These are phyloP conservation scores for Parastagonospora nodorum DNA, from an alignment of 2,329 filamentous ascomycete species.

Conservation along the genomic window DNA sequence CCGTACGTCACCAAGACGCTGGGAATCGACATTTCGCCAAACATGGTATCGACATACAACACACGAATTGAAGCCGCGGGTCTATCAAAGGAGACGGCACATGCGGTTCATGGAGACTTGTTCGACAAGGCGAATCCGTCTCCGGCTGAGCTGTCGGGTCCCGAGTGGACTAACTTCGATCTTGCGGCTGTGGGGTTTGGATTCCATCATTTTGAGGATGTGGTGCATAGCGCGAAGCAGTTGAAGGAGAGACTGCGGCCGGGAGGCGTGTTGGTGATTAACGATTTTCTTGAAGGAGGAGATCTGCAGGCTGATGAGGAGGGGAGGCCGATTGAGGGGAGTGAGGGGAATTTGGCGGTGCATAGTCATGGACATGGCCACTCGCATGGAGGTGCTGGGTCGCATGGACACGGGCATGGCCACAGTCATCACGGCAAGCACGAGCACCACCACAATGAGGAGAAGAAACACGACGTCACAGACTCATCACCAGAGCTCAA, in stretches of 20 bases:
- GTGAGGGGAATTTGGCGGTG: slow-evolving; percentile 28
- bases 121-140: slow-evolving; percentile 32
- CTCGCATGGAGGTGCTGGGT: slow-evolving; percentile 18
- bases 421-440: slow-evolving; percentile 14
- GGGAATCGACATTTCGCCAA: slow-evolving; percentile 72
- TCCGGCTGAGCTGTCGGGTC: slow-evolving; percentile 24
- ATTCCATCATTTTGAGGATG: slow-evolving; percentile 62
- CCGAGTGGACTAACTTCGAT: slow-evolving; percentile 49
- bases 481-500: slow-evolving; percentile 10
- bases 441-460: not conserved
- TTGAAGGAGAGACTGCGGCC: slow-evolving; percentile 66
- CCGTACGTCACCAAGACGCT: slow-evolving; percentile 67
- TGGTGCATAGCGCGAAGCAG: slow-evolving; percentile 61
- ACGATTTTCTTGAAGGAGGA: slow-evolving; percentile 68
- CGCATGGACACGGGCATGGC: slow-evolving; percentile 7
- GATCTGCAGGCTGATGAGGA: slow-evolving; percentile 36
- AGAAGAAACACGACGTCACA: slow-evolving; percentile 7
- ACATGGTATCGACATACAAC: slow-evolving; percentile 74
- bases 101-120: slow-evolving; percentile 44
- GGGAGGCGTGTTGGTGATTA: slow-evolving; percentile 69
- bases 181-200: slow-evolving; percentile 50
- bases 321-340: slow-evolving; percentile 27
- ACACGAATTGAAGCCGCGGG: slow-evolving; percentile 50
- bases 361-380: slow-evolving; percentile 29
- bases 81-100: slow-evolving; percentile 20